These are phyloP conservation scores for Carpinus viminea DNA, from an alignment of 306 rosid genomes.

Conservation along the genomic window DNA sequence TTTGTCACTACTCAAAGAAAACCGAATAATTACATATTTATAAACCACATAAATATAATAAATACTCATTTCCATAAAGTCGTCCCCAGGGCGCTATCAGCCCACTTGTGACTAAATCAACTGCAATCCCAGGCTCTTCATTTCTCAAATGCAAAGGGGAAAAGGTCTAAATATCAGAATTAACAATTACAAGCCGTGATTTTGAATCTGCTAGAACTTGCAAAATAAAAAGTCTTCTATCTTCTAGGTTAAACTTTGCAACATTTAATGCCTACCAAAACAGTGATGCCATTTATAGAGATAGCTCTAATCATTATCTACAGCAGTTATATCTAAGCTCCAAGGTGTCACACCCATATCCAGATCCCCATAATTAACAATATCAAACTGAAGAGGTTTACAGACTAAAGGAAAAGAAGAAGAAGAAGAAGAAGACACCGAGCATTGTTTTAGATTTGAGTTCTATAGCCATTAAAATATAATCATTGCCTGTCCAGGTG, in stretches of 20 bases:
- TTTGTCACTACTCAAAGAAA: background rate
- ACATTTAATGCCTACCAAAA: background rate
- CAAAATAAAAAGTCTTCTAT: background rate
- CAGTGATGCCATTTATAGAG: background rate
- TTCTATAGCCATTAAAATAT: too few species aligned
- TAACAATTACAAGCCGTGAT: background rate
- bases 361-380: background rate
- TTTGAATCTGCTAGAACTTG: background rate
- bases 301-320: background rate
- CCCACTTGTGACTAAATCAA: background rate
- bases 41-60: background rate
- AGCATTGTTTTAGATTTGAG: background rate
- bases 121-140: background rate
- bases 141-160: background rate
- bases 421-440: background rate
- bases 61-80: background rate
- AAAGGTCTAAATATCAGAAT: background rate
- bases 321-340: background rate
- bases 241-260: background rate
- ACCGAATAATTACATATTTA: background rate
- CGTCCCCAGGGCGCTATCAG: background rate
- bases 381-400: background rate
- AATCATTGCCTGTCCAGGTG: background rate
- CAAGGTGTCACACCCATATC: background rate
- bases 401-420: background rate